Evolutionary conservation across 2,329 filamentous ascomycete species (phyloP), one percentile per base, ranked within the genome.

Genomic region (Hypoxylon sp.): DNA sequence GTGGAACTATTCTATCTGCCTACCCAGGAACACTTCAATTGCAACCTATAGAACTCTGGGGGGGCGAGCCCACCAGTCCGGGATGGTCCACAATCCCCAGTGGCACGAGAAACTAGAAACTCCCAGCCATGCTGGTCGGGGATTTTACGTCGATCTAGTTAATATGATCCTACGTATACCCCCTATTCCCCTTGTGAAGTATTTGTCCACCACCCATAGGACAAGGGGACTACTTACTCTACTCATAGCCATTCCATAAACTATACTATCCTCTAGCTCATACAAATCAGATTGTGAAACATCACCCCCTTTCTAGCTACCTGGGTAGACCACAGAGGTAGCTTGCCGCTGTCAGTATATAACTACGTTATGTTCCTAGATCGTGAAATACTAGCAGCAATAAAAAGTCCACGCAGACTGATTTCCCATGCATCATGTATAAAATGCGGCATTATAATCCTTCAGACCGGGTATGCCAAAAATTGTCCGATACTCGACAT

Each of bases 361-460:
- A 52, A 15, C 48, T 22, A 56, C 48, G 52, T 67, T 62, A 65
- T 58, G 58, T 64, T 64, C 43, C 28, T 22, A 39, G 62, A 53
- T 50, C 34, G 52, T 34, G 41, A 67, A 60, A 65, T 65, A 67
- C 39, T 60, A 55, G 49, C 39, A 46, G 62, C 17, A 62, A 62
- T 65, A 62, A 59, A 13, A 46, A 55, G 13, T 65, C 39, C 56
- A 54, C 30, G 47, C 19, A n/a, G 51, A 19, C 37, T 49, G 43
- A 19, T 56, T 47, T 37, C 28, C 51, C 34, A 52, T 60, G 53
- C 53, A 55, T 60, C 50, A 37, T 53, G 49, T 34, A 49, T 50
- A 19, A 53, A 53, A 56, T 28, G 2, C 43, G n/a, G 22, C 10
- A 26, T 26, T 26, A 28, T 22, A 24, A 19, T 37, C 46, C n/a